Percentiles rank a stretch among this genome's conserved stretches.
phyloP scores from a whole-genome alignment of 208 protist species.

The Blastocrithidia nonstop region DNA sequence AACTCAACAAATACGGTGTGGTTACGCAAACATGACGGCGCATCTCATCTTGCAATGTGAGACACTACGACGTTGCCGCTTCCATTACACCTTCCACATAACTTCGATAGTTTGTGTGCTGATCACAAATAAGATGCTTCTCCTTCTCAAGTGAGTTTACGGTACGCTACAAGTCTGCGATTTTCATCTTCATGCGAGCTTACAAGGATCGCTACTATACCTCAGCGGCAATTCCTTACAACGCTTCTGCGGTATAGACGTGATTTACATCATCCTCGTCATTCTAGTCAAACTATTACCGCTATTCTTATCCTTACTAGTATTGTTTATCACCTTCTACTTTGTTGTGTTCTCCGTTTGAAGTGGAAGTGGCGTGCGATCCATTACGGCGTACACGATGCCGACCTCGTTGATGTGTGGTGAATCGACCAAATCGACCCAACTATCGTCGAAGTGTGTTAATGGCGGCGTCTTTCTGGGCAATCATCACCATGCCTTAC shows the following conservation, averaged over 20 bases:
- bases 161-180: constrained; percentile 40
- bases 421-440: constrained; percentile 17
- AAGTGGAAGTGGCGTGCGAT: background rate
- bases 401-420: constrained; percentile 2
- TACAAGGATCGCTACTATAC: constrained; percentile 55
- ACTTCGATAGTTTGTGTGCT: constrained; percentile 60
- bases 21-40: constrained; percentile 27
- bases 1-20: constrained; percentile 22
- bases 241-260: constrained; percentile 33
- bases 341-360: constrained; percentile 2
- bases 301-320: background rate
- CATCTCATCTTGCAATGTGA: constrained; percentile 42
- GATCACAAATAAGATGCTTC: constrained; percentile 39
- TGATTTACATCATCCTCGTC: constrained; percentile 1
- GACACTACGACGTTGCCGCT: constrained; percentile 19
- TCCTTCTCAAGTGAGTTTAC: constrained; percentile 28
- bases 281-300: background rate
- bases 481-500: constrained; percentile 49
- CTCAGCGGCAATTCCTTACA: constrained; percentile 46
- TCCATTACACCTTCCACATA: constrained; percentile 33
- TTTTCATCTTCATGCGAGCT: constrained; percentile 48
- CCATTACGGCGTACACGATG: background rate
- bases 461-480: constrained; percentile 64
- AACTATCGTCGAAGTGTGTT: constrained; percentile 52
- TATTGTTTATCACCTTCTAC: constrained; percentile 1